Base-by-base conservation (phyloP, 345 rosid species). In the Microthlaspi erraticum region DNA sequence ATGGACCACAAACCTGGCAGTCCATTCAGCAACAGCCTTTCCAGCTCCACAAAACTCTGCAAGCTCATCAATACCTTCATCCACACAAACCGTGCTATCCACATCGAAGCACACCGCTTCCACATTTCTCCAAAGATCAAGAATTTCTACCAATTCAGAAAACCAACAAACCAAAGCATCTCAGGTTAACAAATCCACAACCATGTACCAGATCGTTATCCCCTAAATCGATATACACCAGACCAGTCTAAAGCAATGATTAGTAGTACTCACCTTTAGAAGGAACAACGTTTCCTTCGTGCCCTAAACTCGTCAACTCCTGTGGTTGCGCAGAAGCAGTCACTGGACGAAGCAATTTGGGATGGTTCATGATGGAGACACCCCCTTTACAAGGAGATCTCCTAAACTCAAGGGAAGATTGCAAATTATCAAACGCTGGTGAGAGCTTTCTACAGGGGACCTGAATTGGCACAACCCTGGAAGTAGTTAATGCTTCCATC, bases 41-140 rank as follows among this genome's bases (percentile, higher is more conserved):
- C 97, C 96, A 60, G 96, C 97, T 72, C 97, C 97, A 85, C 99
- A 93, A 70, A 89, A 93, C 50, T 93, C 99, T 0, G 99, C 99
- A 73, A 93, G 90, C 76, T 93, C 97, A 74, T 93, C 97, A 41
- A 93, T 91, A 42, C 98, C 98, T 84, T 93, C 98, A 73, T 93
- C 97, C 54, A 83, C 56, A 65, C 99, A 93, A 19, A 91, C 99
- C 6, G 99, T 93, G 83, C 99, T 91, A 83, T 93, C 99, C 77
- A 93, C 99, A 81, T 93, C 99, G 55, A 93, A 91, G 81, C 97
- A 93, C 54, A 93, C 97, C 1, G 89, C 96, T 78, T 85, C 83
- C 38, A 83, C 89, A 73, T 52, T 78, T 84, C 83, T 73, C 98
- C 98, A 93, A 32, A 85, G 82, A 68, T 83, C 81, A 72, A 89